A percentile compares a stretch with the other conserved stretches of the same genome.
Evolutionary conservation across 2,329 filamentous ascomycete genomes (phyloP).

Genomic region (Lachnum nothofagi): DNA sequence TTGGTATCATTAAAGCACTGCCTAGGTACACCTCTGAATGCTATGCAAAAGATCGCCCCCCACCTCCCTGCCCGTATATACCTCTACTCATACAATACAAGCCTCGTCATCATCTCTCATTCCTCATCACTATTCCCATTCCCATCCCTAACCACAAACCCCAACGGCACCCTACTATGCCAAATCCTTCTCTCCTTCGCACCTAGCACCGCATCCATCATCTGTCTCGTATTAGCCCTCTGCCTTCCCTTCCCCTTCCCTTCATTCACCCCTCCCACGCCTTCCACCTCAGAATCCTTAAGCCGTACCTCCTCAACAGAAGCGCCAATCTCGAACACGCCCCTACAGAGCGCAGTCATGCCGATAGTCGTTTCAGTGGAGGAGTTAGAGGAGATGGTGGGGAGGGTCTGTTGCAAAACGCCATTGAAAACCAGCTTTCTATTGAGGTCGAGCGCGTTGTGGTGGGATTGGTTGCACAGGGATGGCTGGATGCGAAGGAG

Average conservation of each 20-base stretch:
- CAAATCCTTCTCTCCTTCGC: slow-evolving; percentile 58
- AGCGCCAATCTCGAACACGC: slow-evolving; percentile 76
- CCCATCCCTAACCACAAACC: slow-evolving; percentile 49
- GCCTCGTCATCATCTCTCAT: slow-evolving; percentile 16
- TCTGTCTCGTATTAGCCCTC: slow-evolving; percentile 50
- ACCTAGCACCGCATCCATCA: slow-evolving; percentile 55
- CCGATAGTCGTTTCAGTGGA: slow-evolving; percentile 61
- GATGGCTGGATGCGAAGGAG: slow-evolving; percentile 73
- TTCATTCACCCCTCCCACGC: no score
- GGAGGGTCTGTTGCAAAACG: slow-evolving; percentile 69
- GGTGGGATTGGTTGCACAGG: slow-evolving; percentile 59
- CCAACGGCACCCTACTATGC: slow-evolving; percentile 55
- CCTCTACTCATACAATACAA: slow-evolving; percentile 14
- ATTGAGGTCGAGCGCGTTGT: slow-evolving; percentile 72
- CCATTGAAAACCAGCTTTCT: slow-evolving; percentile 83
- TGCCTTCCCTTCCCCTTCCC: slow-evolving; percentile 32
- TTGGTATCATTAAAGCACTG: no score
- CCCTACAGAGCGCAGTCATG: slow-evolving; percentile 69
- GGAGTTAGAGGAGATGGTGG: slow-evolving; percentile 54
- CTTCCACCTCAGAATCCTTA: slow-evolving; percentile 13
- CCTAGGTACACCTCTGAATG: no score
- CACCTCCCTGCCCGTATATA: background rate
- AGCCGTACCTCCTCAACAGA: slow-evolving; percentile 74
- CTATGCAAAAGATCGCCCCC: background rate
- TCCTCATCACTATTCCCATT: slow-evolving; percentile 22